Evolutionary conservation across 192 early-diverging fungal species (phyloP).

Genomic region (Pilaira anomala): DNA sequence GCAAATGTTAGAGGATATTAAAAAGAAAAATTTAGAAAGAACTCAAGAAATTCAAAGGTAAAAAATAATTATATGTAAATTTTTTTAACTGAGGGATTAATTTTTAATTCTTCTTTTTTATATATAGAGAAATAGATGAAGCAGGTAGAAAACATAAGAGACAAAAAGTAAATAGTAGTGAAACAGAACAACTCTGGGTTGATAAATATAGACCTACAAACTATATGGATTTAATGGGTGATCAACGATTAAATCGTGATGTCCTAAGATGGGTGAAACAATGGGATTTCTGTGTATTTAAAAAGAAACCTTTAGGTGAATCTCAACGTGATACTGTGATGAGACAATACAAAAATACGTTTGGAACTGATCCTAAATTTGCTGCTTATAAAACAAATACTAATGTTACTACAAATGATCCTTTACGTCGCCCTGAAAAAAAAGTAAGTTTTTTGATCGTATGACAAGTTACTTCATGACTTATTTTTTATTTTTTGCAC

Average conservation of each 20-base stretch:
- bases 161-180: not conserved
- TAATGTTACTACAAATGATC: slow-evolving; percentile 34
- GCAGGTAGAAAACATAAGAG: not conserved
- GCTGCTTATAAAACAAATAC: not conserved
- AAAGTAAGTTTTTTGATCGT: slow-evolving; percentile 43
- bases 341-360: slow-evolving; percentile 18
- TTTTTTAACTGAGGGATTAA: not conserved
- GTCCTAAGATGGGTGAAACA: slow-evolving; percentile 93
- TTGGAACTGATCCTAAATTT: not conserved
- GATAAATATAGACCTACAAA: slow-evolving; percentile 84
- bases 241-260: slow-evolving; percentile 84
- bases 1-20: slow-evolving; percentile 20
- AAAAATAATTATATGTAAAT: no score
- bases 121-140: not conserved
- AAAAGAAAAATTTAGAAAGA: not conserved
- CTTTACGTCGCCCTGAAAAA: slow-evolving; percentile 54
- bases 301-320: slow-evolving; percentile 24
- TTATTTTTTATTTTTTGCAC: slow-evolving; percentile 17
- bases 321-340: slow-evolving; percentile 24
- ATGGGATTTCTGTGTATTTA: slow-evolving; percentile 97
- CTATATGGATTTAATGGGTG: slow-evolving; percentile 87
- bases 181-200: slow-evolving; percentile 62
- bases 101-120: not conserved
- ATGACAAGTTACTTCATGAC: not conserved
- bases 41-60: slow-evolving; percentile 18